Evolutionary conservation across 768 basidiomycete species (phyloP).

Genomic region (Trametes coccinea): DNA sequence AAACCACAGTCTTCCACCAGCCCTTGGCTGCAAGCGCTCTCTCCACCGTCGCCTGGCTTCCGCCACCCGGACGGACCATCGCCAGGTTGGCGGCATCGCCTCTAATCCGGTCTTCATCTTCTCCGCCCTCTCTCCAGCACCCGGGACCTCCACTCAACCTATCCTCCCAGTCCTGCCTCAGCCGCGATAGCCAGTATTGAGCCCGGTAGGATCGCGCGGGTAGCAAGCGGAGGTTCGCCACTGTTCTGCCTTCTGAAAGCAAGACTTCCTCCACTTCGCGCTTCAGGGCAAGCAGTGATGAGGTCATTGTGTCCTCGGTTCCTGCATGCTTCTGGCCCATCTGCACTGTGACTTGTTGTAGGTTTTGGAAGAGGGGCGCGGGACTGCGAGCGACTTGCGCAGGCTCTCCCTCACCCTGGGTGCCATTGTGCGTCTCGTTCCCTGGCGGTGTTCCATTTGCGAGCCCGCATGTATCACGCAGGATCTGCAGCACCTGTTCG

Average conservation of each 20-base stretch:
- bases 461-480: slow-evolving; percentile 9
- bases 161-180: slow-evolving; percentile 15
- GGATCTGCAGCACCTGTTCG: slow-evolving; percentile 6
- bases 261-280: not conserved
- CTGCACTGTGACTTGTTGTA: slow-evolving; percentile 11
- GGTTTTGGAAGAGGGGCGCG: not conserved
- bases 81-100: not conserved
- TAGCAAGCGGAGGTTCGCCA: not conserved
- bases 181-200: slow-evolving; percentile 7
- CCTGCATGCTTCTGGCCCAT: not conserved
- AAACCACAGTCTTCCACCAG: slow-evolving; percentile 4
- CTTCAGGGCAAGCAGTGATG: not conserved
- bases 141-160: slow-evolving; percentile 9
- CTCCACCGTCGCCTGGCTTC: not conserved
- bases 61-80: not conserved
- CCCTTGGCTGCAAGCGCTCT: not conserved
- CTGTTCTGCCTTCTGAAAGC: not conserved
- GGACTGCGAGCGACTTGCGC: not conserved
- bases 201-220: slow-evolving; percentile 1
- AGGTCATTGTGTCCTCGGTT: not conserved
- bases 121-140: slow-evolving; percentile 15
- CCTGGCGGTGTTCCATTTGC: not conserved
- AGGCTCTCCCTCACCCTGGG: too few species aligned
- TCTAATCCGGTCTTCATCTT: slow-evolving; percentile 6
- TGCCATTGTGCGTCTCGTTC: not conserved